These are phyloP conservation scores for Dioszegia hungarica DNA, from an alignment of 768 basidiomycete genomes.

Conservation along the genomic window DNA sequence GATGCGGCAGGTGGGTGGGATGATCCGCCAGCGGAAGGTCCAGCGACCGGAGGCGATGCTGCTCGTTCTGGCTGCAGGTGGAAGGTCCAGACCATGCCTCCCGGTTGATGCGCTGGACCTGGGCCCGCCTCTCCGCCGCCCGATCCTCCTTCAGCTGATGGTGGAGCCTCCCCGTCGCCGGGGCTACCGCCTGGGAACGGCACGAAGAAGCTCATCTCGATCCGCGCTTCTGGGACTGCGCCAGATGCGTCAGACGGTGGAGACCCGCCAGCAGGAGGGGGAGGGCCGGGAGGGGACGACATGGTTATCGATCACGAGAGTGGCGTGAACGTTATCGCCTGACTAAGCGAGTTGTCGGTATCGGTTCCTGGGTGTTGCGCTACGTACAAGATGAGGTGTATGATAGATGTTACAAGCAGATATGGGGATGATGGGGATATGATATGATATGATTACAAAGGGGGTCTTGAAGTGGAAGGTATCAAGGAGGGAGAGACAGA, in stretches of 20 bases:
- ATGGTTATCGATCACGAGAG: not conserved
- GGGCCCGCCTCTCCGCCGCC: not conserved
- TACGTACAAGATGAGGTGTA: no score
- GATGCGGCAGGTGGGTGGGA: no score
- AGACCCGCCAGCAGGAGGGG: not conserved
- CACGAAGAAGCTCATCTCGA: conserved; percentile 1
- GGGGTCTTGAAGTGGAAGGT: no score
- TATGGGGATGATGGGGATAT: no score
- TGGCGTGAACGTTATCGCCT: no score
- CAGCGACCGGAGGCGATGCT: not conserved
- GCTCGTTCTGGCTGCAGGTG: not conserved
- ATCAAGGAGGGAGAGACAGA: no score
- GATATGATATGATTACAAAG: no score
- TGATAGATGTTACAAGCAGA: no score
- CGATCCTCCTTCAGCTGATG: not conserved
- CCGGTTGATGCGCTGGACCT: not conserved
- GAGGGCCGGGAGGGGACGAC: no score
- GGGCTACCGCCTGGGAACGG: not conserved
- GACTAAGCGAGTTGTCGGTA: no score
- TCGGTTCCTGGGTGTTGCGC: no score
- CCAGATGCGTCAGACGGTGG: not conserved
- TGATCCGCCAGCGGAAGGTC: no score
- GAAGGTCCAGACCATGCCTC: conserved; percentile 4
- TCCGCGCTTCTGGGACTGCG: not conserved
- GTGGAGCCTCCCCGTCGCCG: not conserved